phyloP scores from a whole-genome alignment of 371 early-diverging fungal species.

The Syncephalis fuscata region DNA sequence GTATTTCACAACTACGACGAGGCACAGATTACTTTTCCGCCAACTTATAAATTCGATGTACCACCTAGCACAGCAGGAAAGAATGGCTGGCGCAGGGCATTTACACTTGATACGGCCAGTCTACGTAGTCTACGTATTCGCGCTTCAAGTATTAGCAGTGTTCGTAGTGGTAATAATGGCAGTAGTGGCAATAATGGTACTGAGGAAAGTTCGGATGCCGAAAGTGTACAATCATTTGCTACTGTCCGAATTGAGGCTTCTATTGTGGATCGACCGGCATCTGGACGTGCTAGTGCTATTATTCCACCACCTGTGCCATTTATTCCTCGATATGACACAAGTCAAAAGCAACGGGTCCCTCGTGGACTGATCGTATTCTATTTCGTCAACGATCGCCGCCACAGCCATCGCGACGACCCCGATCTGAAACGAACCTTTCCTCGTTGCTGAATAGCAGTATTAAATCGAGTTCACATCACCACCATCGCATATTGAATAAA shows the following conservation, averaged over 20 bases:
- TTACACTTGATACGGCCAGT: background rate
- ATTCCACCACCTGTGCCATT: background rate
- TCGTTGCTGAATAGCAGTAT: constrained; percentile 3
- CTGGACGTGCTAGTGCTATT: background rate
- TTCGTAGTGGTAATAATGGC: constrained; percentile 1
- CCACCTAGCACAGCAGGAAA: background rate
- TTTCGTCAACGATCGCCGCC: constrained; percentile 9
- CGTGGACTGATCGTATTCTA: constrained; percentile 84
- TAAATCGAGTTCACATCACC: constrained; percentile 6
- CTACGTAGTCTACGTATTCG: background rate
- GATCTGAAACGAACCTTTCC: background rate
- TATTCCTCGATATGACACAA: constrained; percentile 36
- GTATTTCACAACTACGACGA: constrained; percentile 75
- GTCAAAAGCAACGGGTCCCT: constrained; percentile 73
- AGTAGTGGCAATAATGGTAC: background rate
- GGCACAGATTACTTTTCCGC: constrained; percentile 54
- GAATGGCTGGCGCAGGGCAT: background rate
- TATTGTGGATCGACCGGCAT: background rate
- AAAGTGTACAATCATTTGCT: constrained; percentile 1
- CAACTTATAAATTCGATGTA: constrained; percentile 90
- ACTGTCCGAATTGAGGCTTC: background rate
- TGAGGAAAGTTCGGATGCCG: background rate
- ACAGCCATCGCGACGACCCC: background rate
- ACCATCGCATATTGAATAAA: no score
- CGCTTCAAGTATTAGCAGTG: background rate